Base-by-base conservation (phyloP, 2,329 filamentous ascomycete species). In the Fusarium succisae region DNA sequence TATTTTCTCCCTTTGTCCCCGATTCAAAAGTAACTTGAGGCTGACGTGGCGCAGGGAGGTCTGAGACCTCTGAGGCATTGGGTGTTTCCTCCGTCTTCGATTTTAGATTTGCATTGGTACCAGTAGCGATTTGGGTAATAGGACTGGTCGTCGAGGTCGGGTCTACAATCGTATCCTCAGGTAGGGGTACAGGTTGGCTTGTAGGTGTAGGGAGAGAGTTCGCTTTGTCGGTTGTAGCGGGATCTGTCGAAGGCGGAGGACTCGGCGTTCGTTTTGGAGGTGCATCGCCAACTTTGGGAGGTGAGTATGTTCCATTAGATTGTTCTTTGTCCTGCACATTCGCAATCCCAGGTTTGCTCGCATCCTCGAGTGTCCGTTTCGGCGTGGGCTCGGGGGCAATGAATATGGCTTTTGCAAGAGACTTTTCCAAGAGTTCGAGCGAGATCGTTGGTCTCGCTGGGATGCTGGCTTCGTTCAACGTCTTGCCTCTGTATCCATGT, bases 391-490 rank as follows among this genome's bases (percentile, higher is more conserved):
- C 71, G 17, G 63, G 67, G 30, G 73, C 63, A 57, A 76, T 65
- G 32, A 78, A 76, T 41, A 75, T 63, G 13, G 80, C 76, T 74
- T 79, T 79, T 15, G 78, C 79, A 14, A 85, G 74, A 14, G 82
- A 81, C 63, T 82, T 82, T 72, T 83, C 84, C 38, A 86, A 74
- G 22, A 79, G 79, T 67, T 87, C 84, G 41, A 87, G 83, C 65
- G 85, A 83, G 56, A 84, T 80, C 72, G 82, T 81, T 64, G 84
- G 85, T 70, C 86, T 85, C 63, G 83, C 71, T 56, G 89, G 89
- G 66, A 91, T 86, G 76, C 83, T 87, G 56, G 82, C 81, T 79
- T 90, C 88, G 76, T 87, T 86, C 45, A 91, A 82, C 66, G 81
- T 83, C 73, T 81, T 83, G 61, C 81, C 81, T 75, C 82, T 84